A percentile compares a stretch with the other conserved stretches of the same genome.
phyloP scores from a whole-genome alignment of 202 grass and related monocot species.

The Hordeum pubiflorum region DNA sequence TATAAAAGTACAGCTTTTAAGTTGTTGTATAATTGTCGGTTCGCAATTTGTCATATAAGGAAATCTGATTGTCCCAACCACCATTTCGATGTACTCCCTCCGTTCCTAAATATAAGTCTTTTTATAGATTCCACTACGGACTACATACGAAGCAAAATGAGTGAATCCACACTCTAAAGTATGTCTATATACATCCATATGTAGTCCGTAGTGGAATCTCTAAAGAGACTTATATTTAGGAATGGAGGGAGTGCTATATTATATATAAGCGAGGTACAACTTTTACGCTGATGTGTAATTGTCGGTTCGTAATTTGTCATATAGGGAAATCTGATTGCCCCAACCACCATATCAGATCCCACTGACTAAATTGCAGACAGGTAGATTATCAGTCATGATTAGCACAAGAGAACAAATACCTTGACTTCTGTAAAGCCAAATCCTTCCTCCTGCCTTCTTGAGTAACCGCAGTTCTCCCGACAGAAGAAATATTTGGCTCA shows the following conservation, averaged over 20 bases:
- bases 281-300: conserved; percentile 16
- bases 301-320: neutral
- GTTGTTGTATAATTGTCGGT: conserved; percentile 9
- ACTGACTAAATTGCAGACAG: neutral
- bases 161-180: too few relatives aligned
- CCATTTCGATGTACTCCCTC: neutral
- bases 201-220: too few relatives aligned
- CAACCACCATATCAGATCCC: neutral
- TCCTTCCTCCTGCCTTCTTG: conserved; percentile 45
- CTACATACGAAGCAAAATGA: too few relatives aligned
- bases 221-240: too few relatives aligned
- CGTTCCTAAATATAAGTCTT: too few relatives aligned
- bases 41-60: neutral
- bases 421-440: conserved; percentile 42
- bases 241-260: too few relatives aligned
- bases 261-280: neutral
- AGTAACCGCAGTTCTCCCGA: conserved; percentile 24
- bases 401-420: conserved; percentile 35
- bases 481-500: conserved; percentile 56
- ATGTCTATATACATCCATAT: too few relatives aligned
- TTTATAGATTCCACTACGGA: too few relatives aligned
- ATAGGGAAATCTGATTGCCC: neutral
- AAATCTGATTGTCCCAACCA: conserved; percentile 12
- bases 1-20: conserved; percentile 2
- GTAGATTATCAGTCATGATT: neutral